These are phyloP conservation scores for Aureoboletus auriporus DNA, from an alignment of 768 basidiomycete genomes.

Conservation along the genomic window DNA sequence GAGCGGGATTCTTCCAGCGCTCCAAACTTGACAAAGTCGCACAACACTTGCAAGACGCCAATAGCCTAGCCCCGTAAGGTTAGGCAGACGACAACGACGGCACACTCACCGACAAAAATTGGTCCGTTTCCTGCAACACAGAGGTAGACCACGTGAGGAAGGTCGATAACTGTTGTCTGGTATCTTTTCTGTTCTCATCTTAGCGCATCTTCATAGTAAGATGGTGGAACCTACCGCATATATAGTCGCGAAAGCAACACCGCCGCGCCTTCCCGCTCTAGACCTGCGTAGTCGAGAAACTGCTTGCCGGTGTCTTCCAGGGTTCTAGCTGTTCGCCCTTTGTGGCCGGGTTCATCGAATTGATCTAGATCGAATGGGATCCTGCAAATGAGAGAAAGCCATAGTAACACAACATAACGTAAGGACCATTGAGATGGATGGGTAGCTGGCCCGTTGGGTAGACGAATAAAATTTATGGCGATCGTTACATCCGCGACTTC, in stretches of 20 bases:
- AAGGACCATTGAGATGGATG: conserved; percentile 64
- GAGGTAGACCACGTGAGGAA: conserved; percentile 51
- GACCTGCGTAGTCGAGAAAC: conserved; percentile 63
- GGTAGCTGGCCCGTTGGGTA: conserved; percentile 40
- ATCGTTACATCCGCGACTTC: conserved; percentile 78
- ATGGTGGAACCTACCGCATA: conserved; percentile 51
- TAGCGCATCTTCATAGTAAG: conserved; percentile 2
- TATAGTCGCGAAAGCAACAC: conserved; percentile 79
- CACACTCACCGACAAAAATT: conserved; percentile 48
- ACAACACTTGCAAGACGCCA: conserved; percentile 64
- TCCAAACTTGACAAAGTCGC: conserved; percentile 65
- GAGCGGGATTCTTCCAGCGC: conserved; percentile 49
- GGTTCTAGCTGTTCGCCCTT: conserved; percentile 48
- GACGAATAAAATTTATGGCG: conserved; percentile 61
- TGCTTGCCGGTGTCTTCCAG: conserved; percentile 58
- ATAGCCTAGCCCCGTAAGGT: conserved; percentile 45
- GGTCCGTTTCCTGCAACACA: conserved; percentile 35
- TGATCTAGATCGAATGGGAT: conserved; percentile 89
- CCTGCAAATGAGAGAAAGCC: conserved; percentile 93
- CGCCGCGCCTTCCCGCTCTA: conserved; percentile 83
- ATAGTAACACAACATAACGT: conserved; percentile 80
- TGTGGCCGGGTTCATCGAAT: conserved; percentile 62
- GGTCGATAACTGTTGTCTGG: conserved; percentile 39
- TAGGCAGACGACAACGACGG: background rate
- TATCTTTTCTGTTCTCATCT: conserved; percentile 50